A percentile compares a stretch with the other conserved stretches of the same genome.
phyloP scores from a whole-genome alignment of 495 filamentous ascomycete genomes.

The Geoglossum glabrum region DNA sequence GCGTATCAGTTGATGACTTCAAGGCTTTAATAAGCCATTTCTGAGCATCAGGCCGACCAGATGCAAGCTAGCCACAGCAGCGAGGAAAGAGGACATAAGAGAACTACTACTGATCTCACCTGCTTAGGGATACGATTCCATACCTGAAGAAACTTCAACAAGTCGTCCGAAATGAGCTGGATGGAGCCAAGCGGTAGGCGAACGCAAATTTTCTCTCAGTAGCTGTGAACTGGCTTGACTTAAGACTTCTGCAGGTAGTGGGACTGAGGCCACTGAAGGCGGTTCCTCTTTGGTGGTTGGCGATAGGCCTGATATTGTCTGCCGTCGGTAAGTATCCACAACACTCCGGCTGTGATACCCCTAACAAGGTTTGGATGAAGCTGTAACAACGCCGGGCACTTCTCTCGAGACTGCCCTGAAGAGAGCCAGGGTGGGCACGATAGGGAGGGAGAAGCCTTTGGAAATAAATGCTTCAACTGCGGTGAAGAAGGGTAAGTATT shows the following conservation, averaged over 20 bases:
- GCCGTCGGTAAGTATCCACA: conserved; percentile 17
- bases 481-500: conserved; percentile 31
- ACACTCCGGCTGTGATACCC: background rate
- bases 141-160: background rate
- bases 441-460: background rate
- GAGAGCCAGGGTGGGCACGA: conserved; percentile 26
- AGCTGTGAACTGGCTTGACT: background rate
- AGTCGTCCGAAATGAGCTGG: background rate
- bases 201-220: background rate
- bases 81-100: background rate
- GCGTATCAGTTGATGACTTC: no score
- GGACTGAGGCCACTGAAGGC: conserved; percentile 5
- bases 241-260: background rate
- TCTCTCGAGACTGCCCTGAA: conserved; percentile 36
- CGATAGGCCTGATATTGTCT: conserved; percentile 9
- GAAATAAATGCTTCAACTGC: conserved; percentile 50
- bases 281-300: conserved; percentile 1
- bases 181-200: background rate
- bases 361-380: conserved; percentile 17
- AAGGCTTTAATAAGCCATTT: no score
- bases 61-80: no score
- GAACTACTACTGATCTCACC: background rate
- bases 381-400: conserved; percentile 32
- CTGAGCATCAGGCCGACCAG: no score
- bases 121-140: background rate